Conservation (phyloP, 148 eudicot genomes). For the Amaranthus hypochondriacus region DNA sequence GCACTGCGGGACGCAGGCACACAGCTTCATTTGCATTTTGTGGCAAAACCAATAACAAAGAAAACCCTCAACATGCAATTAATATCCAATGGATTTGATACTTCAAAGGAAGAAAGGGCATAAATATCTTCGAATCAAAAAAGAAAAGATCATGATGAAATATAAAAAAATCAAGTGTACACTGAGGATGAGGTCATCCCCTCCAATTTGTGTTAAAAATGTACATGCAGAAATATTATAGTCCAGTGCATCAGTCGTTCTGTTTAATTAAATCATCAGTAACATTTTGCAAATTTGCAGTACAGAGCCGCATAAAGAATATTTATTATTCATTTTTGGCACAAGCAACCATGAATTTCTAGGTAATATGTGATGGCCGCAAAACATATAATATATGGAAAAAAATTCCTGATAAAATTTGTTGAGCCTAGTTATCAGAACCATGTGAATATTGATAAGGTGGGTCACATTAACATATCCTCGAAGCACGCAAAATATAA, state of each 20-base stretch:
- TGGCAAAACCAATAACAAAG: not conserved
- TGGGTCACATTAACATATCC: slow-evolving; percentile 22
- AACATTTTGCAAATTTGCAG: slow-evolving; percentile 14
- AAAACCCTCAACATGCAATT: not conserved
- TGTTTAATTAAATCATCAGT: not conserved
- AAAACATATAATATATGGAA: not conserved
- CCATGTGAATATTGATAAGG: slow-evolving; percentile 19
- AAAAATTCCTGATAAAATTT: not conserved
- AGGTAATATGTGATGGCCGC: slow-evolving; percentile 16
- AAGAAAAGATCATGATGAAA: not conserved
- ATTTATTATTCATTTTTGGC: slow-evolving; percentile 3
- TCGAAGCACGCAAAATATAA: not conserved
- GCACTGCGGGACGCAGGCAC: not conserved
- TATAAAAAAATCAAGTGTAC: not conserved
- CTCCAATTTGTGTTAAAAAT: not conserved
- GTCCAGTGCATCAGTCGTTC: slow-evolving; percentile 16
- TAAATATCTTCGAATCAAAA: not conserved
- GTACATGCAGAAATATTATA: not conserved
- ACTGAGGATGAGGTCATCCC: slow-evolving; percentile 4
- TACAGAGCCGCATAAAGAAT: slow-evolving; percentile 10
- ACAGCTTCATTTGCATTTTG: not conserved
- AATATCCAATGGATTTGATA: not conserved
- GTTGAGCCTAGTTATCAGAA: slow-evolving; percentile 19
- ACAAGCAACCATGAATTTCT: not conserved
- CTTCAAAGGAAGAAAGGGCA: not conserved